Percentiles rank a stretch among this genome's conserved stretches.
Evolutionary conservation across 345 rosid species (phyloP).

Genomic region (Garcia nutans): DNA sequence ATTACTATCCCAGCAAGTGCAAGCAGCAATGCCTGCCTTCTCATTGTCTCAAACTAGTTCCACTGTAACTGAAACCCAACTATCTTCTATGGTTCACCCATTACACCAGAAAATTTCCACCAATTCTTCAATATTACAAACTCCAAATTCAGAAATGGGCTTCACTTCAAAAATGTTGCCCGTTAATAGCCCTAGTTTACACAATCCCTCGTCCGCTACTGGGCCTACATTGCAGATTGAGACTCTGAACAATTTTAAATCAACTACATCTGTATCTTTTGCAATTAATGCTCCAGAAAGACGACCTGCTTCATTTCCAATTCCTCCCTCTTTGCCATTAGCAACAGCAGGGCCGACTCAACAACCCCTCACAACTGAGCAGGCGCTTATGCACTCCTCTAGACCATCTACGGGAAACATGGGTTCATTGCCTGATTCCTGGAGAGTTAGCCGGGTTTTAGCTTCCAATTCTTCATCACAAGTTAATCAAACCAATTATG

Average conservation of each 20-base stretch:
- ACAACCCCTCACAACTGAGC: conserved; percentile 13
- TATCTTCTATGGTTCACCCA: conserved; percentile 15
- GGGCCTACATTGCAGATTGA: conserved; percentile 28
- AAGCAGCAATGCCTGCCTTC: conserved; percentile 31
- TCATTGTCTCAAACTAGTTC: conserved; percentile 30
- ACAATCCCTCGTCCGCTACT: conserved; percentile 18
- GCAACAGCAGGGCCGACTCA: conserved; percentile 12
- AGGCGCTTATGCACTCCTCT: conserved; percentile 16
- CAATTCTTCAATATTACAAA: conserved; percentile 17
- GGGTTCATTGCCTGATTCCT: conserved; percentile 32
- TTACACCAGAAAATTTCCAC: conserved; percentile 21
- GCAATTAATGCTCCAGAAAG: conserved; percentile 26
- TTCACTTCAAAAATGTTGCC: conserved; percentile 18
- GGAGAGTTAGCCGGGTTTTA: conserved; percentile 50
- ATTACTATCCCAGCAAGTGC: conserved; percentile 34
- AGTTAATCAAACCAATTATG: conserved; percentile 37
- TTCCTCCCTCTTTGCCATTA: background rate
- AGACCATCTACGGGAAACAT: conserved; percentile 32
- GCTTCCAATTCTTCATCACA: conserved; percentile 38
- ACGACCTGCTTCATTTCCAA: conserved; percentile 21
- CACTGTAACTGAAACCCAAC: conserved; percentile 28
- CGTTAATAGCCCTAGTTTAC: background rate
- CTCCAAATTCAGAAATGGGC: conserved; percentile 17
- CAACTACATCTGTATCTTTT: conserved; percentile 11
- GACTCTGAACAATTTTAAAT: conserved; percentile 10